Base-by-base conservation (phyloP, 176 grass and related monocot species). In the Cenchrus americanus region DNA sequence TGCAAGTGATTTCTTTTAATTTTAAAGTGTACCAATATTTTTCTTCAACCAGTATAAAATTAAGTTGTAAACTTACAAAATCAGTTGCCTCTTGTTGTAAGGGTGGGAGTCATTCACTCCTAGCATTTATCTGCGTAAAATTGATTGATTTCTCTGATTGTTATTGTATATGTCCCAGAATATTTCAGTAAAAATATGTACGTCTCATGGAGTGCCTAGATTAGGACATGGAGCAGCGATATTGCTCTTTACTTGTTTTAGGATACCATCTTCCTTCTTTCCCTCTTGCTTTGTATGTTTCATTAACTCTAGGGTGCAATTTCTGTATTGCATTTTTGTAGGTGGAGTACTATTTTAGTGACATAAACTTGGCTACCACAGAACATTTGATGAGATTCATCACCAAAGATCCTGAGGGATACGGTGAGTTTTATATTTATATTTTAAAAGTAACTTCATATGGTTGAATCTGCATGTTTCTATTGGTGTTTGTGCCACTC, bases 321-420 rank as follows among this genome's bases (percentile, higher is more conserved):
- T 66, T 57, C 7, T 46, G 11, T 65, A 58, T 63, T 90, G 78
- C 17, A 62, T 80, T 83, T 74, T 82, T 83, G 34, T 87, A 97
- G 94, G 94, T 97, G 83, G 94, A 97, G 58, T 97, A 94, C 75
- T 97, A 97, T 92, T 97, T 94, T 75, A 97, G 94, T 86, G 92
- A 97, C 73, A 83, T 88, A 87, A 97, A 97, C 81, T 81, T 97
- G 54, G 92, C 92, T 57, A 97, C 94, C 22, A 97, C 92, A 74
- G 94, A 97, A 88, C 94, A 97, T 79, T 87, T 97, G 84, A 92
- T 97, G 87, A 94, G 94, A 80, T 94, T 97, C 90, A 92, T 97
- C 87, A 87, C 76, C 58, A 97, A 94, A 85, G 94, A 97, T 85
- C 81, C 90, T 40, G 92, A 89, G 63, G 94, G 94, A 91, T 97